phyloP scores from a whole-genome alignment of 768 basidiomycete genomes.

The Naganishia vishniacii region DNA sequence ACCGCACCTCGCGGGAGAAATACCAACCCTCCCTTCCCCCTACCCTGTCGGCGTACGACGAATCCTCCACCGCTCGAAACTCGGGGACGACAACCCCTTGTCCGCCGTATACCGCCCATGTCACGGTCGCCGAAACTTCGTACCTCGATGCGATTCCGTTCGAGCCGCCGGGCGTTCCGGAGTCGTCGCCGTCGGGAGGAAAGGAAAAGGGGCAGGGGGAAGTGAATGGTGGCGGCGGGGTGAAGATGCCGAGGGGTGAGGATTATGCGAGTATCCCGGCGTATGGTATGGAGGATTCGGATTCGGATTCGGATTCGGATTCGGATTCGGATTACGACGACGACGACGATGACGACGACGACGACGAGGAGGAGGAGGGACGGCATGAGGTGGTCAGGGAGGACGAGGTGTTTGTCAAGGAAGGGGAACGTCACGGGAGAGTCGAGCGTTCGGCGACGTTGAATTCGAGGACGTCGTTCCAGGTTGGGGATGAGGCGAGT shows the following conservation, averaged over 20 bases:
- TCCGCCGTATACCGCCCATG: neutral
- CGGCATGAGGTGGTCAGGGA: neutral
- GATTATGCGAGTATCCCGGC: conserved; percentile 12
- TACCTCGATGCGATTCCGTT: neutral
- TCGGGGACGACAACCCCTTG: neutral
- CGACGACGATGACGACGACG: no score
- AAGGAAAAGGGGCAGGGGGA: neutral
- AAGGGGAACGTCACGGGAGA: no score
- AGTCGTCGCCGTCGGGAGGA: neutral
- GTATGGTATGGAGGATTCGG: neutral
- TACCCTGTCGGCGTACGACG: neutral
- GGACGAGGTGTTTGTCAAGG: no score
- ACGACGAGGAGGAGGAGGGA: neutral
- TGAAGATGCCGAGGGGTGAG: conserved; percentile 1
- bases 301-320: no score
- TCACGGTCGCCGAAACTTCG: neutral
- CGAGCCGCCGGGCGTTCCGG: neutral
- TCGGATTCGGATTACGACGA: no score
- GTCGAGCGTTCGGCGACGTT: neutral
- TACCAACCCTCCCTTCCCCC: no score
- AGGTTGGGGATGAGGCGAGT: conserved; percentile 1
- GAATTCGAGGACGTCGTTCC: neutral
- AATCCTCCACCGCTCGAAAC: neutral
- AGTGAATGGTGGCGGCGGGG: neutral
- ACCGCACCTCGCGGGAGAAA: no score